A percentile compares a stretch with the other conserved stretches of the same genome.
phyloP scores from a whole-genome alignment of 371 early-diverging fungal genomes.

The Dinochytrium kinnereticum region DNA sequence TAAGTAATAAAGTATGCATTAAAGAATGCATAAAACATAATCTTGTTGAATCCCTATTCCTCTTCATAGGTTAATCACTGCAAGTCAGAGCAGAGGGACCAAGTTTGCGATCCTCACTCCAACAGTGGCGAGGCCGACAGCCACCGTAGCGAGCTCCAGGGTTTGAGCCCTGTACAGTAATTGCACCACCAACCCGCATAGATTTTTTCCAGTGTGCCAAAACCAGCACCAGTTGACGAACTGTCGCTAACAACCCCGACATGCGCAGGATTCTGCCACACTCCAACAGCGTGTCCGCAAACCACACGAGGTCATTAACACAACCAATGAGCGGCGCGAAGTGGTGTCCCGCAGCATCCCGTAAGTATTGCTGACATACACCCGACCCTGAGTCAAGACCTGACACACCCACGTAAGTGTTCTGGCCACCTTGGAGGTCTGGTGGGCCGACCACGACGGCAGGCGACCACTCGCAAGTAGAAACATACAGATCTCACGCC shows the following conservation, averaged over 20 bases:
- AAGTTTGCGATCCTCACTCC: too few species aligned
- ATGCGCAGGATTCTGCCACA: neutral
- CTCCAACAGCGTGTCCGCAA: neutral
- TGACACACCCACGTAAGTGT: neutral
- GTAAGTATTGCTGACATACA: neutral
- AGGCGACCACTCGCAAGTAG: neutral
- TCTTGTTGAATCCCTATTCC: too few species aligned
- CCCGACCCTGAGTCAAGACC: neutral
- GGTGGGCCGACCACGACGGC: neutral
- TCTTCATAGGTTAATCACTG: too few species aligned
- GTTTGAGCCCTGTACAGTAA: neutral
- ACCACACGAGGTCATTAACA: neutral
- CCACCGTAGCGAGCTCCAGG: neutral
- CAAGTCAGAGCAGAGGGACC: too few species aligned
- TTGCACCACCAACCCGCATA: neutral
- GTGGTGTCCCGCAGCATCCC: neutral
- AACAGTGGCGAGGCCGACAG: neutral
- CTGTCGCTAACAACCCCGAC: neutral
- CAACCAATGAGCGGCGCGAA: neutral
- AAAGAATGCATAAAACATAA: too few species aligned
- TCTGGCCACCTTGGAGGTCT: neutral
- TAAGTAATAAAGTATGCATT: too few species aligned
- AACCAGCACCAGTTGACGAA: neutral
- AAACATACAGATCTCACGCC: neutral
- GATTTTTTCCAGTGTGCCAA: neutral